Evolutionary conservation across 306 rosid genomes (phyloP).

Genomic region (Leucaena leucocephala): DNA sequence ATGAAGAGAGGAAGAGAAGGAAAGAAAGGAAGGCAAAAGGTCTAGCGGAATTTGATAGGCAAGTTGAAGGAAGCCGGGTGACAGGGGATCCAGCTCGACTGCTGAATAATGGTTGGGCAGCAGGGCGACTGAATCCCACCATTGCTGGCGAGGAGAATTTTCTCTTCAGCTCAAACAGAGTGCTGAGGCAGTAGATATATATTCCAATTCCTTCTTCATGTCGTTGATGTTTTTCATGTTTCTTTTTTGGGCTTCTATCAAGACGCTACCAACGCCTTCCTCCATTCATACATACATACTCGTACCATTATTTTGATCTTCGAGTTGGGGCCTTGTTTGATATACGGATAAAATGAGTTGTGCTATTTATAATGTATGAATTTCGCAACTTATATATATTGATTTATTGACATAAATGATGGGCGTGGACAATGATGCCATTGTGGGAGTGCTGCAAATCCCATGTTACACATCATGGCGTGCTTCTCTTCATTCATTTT

Average conservation of each 20-base stretch:
- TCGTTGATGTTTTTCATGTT: neutral
- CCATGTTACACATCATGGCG: neutral
- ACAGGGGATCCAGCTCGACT: slow-evolving; percentile 63
- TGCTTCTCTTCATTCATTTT: neutral
- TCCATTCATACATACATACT: neutral
- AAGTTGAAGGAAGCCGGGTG: slow-evolving; percentile 64
- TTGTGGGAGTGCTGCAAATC: neutral
- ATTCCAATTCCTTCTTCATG: slow-evolving; percentile 4
- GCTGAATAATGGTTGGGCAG: slow-evolving; percentile 90
- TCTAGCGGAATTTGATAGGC: slow-evolving; percentile 65
- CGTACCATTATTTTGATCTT: neutral
- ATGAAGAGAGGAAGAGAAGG: slow-evolving; percentile 70
- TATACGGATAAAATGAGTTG: neutral
- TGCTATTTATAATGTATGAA: neutral
- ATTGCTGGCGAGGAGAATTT: slow-evolving; percentile 91
- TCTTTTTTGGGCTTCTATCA: neutral
- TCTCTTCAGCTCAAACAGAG: slow-evolving; percentile 76
- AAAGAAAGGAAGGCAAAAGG: slow-evolving; percentile 76
- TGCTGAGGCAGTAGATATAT: slow-evolving; percentile 58
- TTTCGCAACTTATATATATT: neutral
- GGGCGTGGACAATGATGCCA: neutral
- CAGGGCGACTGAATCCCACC: slow-evolving; percentile 83
- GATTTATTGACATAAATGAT: neutral
- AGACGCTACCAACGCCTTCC: slow-evolving; percentile 27
- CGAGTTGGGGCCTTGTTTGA: neutral